phyloP scores from a whole-genome alignment of 441 rosid species.

The Adansonia rubrostipa region DNA sequence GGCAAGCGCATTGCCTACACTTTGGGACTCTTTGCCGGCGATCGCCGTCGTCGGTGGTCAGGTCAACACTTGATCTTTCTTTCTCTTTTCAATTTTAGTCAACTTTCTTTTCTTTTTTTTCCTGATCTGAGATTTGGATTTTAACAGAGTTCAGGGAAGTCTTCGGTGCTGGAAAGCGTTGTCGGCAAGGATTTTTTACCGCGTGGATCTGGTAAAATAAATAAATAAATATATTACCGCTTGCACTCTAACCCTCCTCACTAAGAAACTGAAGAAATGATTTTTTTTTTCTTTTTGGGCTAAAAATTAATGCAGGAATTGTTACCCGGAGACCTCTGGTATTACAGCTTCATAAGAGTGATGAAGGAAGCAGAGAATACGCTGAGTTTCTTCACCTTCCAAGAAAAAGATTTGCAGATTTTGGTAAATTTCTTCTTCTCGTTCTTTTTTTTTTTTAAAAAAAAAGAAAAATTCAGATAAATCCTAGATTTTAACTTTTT shows the following conservation, averaged over 20 bases:
- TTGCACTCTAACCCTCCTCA: no score
- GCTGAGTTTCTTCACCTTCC: conserved; percentile 98
- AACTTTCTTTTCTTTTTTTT: conserved; percentile 10
- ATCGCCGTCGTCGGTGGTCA: conserved; percentile 99
- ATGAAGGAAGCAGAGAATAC: conserved; percentile 88
- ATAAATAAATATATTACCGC: neutral
- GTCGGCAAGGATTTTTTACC: conserved; percentile 97
- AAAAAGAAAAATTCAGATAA: neutral
- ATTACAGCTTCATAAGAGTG: conserved; percentile 93
- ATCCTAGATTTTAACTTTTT: no score
- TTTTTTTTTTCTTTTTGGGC: neutral
- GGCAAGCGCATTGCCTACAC: conserved; percentile 82
- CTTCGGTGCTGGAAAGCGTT: conserved; percentile 93
- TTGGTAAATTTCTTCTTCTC: conserved; percentile 48
- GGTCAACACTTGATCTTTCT: conserved; percentile 48
- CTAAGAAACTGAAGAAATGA: neutral
- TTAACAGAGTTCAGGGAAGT: conserved; percentile 93
- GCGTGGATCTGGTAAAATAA: conserved; percentile 87
- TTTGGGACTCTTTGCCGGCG: conserved; percentile 94
- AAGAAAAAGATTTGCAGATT: conserved; percentile 80
- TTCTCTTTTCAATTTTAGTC: neutral
- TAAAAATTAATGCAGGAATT: conserved; percentile 60
- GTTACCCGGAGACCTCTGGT: conserved; percentile 97
- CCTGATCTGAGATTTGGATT: conserved; percentile 20
- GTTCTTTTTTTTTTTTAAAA: no score